A percentile compares a stretch with the other conserved stretches of the same genome.
Evolutionary conservation across 345 rosid species (phyloP).

Genomic region (Toxicodendron radicans): DNA sequence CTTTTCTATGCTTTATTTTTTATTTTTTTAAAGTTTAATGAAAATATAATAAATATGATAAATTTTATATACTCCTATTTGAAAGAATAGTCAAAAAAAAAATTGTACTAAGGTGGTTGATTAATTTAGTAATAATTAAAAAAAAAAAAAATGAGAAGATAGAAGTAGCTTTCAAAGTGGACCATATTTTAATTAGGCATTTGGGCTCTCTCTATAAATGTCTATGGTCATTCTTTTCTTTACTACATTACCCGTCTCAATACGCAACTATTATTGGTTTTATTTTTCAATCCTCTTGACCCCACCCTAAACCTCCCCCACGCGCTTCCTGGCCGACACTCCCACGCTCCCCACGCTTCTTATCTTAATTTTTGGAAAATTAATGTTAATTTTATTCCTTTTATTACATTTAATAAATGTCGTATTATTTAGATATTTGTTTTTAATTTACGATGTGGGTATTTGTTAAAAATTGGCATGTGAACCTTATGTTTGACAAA

Average conservation of each 20-base stretch:
- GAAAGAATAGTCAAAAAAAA: too few species aligned
- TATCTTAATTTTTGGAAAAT: not conserved
- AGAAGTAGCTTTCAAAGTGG: conserved; percentile 24
- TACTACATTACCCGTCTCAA: conserved; percentile 11
- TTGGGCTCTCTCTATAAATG: not conserved
- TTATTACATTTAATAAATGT: too few species aligned
- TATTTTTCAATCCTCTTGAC: not conserved
- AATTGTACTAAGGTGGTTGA: too few species aligned
- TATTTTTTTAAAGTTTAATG: too few species aligned
- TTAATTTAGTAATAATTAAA: too few species aligned
- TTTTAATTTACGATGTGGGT: too few species aligned
- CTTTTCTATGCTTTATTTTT: too few species aligned
- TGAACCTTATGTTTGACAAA: conserved; percentile 5
- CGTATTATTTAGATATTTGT: too few species aligned
- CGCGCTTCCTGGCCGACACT: not conserved
- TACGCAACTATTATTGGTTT: conserved; percentile 30
- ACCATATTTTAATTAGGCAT: conserved; percentile 24
- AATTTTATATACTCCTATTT: too few species aligned
- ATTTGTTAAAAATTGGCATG: not conserved
- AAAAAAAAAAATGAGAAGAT: too few species aligned
- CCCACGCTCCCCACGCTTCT: not conserved
- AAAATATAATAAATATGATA: too few species aligned
- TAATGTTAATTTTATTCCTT: too few species aligned
- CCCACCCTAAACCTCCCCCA: not conserved
- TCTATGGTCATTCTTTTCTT: not conserved